Conservation (phyloP, 306 rosid genomes). For the Neltuma alba region DNA sequence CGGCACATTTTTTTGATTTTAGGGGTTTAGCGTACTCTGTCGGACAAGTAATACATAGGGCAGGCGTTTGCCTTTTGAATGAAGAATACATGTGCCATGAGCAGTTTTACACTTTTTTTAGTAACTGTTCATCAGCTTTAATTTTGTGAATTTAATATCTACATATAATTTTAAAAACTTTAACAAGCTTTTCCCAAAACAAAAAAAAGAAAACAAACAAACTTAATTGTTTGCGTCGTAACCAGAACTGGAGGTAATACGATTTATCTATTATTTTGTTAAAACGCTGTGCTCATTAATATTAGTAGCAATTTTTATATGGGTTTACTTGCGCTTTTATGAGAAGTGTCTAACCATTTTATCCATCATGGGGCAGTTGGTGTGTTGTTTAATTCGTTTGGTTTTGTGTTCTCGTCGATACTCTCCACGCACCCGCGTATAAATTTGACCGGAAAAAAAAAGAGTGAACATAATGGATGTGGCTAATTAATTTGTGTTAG, state of each 20-base stretch:
- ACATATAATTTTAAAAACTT: no score
- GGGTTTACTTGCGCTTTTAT: background rate
- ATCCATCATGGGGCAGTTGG: no score
- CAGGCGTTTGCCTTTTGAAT: conserved; percentile 22
- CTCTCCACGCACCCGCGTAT: no score
- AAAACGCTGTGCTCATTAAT: background rate
- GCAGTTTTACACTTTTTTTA: background rate
- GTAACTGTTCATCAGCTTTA: background rate
- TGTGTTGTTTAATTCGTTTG: no score
- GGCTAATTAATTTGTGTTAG: no score
- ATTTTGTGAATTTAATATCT: background rate
- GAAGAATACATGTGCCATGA: conserved; percentile 12
- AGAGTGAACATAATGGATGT: no score
- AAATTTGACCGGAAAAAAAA: no score
- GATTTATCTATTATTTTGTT: no score
- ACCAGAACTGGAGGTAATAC: no score
- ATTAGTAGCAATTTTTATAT: background rate
- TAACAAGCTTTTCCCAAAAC: background rate
- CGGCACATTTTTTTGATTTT: conserved; percentile 30
- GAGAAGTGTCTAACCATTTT: background rate
- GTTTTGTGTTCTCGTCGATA: no score
- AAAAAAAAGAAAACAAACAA: no score
- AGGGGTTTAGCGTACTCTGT: conserved; percentile 20
- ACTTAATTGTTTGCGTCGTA: no score
- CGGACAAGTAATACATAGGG: conserved; percentile 36